Evolutionary conservation across 2,329 filamentous ascomycete genomes (phyloP).

Genomic region (Pseudogymnoascus sp.): DNA sequence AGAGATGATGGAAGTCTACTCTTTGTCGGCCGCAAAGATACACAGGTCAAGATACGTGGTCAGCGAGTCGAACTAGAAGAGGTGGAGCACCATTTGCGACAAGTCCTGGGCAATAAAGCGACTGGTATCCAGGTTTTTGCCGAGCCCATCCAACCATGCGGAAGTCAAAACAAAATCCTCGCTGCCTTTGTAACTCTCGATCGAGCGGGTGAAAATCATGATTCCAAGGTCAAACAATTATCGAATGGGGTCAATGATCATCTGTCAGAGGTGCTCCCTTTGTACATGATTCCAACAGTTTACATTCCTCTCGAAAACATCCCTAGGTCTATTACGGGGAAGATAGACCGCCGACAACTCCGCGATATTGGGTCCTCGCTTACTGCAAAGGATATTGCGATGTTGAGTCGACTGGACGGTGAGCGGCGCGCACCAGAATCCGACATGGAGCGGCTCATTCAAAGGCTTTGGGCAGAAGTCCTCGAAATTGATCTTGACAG

Average conservation of each 20-base stretch:
- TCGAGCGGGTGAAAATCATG: not conserved
- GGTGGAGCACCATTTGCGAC: constrained; percentile 31
- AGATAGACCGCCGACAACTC: constrained; percentile 29
- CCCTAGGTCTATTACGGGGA: constrained; percentile 26
- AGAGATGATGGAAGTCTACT: constrained; percentile 51
- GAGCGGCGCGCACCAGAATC: not conserved
- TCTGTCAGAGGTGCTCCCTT: not conserved
- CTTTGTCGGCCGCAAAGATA: constrained; percentile 56
- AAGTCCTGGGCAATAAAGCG: not conserved
- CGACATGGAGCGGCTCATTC: constrained; percentile 18
- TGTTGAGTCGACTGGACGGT: not conserved
- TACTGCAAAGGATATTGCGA: not conserved
- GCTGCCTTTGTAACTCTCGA: not conserved
- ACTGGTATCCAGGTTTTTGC: not conserved
- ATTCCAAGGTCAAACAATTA: constrained; percentile 4
- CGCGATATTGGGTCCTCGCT: constrained; percentile 2
- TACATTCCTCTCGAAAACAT: constrained; percentile 26
- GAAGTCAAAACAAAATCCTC: not conserved
- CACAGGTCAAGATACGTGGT: constrained; percentile 58
- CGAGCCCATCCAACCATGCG: not conserved
- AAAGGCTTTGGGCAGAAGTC: constrained; percentile 35
- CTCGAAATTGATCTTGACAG: constrained; percentile 31
- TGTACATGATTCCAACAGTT: constrained; percentile 33
- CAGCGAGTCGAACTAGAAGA: constrained; percentile 59
- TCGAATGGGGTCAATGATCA: not conserved